A percentile compares a stretch with the other conserved stretches of the same genome.
phyloP scores from a whole-genome alignment of 768 basidiomycete genomes.

The Suillus variegatus region DNA sequence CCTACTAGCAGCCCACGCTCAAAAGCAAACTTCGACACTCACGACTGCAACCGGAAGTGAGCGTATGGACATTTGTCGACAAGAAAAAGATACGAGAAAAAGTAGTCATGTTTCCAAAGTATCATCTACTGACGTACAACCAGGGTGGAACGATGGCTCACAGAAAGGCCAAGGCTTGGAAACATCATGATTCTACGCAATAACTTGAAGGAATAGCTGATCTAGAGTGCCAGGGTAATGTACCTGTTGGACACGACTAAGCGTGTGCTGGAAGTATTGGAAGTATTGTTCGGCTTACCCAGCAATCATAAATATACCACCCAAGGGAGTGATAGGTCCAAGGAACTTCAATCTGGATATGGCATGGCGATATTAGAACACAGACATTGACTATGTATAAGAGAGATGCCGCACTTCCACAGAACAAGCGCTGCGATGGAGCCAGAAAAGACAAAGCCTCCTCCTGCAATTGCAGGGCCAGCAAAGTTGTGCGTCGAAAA shows the following conservation, averaged over 20 bases:
- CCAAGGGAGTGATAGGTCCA: conserved; percentile 69
- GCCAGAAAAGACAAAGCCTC: conserved; percentile 61
- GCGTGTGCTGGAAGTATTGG: background rate
- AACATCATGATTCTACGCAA: background rate
- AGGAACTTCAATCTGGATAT: conserved; percentile 45
- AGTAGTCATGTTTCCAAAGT: background rate
- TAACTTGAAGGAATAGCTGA: background rate
- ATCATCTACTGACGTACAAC: background rate
- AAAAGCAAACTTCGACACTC: background rate
- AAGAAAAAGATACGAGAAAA: background rate
- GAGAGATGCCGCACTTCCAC: conserved; percentile 35
- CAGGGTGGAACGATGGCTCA: background rate
- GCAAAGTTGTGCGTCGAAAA: conserved; percentile 64
- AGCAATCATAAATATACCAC: conserved; percentile 63
- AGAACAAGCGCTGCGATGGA: conserved; percentile 60
- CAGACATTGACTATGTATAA: background rate
- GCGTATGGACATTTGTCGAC: background rate
- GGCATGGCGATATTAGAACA: conserved; percentile 9
- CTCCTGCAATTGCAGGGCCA: conserved; percentile 63
- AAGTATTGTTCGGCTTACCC: conserved; percentile 48
- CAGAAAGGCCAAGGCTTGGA: background rate
- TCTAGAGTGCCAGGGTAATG: conserved; percentile 49
- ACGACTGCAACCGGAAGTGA: background rate
- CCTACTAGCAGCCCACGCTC: background rate
- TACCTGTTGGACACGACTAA: conserved; percentile 42